Percentiles rank a stretch among this genome's conserved stretches.
phyloP scores from a whole-genome alignment of 2,329 filamentous ascomycete species.

The Neofusicoccum parvum region DNA sequence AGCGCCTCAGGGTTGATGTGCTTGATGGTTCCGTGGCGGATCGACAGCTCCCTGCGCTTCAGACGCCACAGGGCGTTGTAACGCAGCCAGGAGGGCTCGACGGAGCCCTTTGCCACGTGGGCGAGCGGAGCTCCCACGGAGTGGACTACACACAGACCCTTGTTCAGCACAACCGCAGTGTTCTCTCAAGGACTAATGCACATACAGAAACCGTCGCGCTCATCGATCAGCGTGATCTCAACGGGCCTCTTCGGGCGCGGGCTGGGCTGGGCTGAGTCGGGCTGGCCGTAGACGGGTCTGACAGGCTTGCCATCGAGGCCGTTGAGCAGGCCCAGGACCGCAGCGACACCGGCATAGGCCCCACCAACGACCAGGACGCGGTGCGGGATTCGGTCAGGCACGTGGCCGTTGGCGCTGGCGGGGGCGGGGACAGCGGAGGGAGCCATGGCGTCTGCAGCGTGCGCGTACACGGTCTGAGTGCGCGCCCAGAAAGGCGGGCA shows the following conservation, averaged over 20 bases:
- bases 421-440: not conserved
- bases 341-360: constrained; percentile 71
- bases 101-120: constrained; percentile 59
- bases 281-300: constrained; percentile 37
- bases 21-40: constrained; percentile 67
- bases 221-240: constrained; percentile 74
- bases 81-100: constrained; percentile 58
- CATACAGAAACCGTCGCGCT: constrained; percentile 82
- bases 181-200: not conserved
- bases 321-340: constrained; percentile 68
- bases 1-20: constrained; percentile 60
- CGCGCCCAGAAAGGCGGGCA: not conserved
- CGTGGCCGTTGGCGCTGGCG: constrained; percentile 1
- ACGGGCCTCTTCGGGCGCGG: constrained; percentile 54
- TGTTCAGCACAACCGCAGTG: not conserved
- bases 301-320: constrained; percentile 59
- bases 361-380: constrained; percentile 68
- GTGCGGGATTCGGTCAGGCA: not conserved
- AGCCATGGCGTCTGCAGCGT: not conserved
- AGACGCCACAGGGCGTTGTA: constrained; percentile 69
- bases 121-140: constrained; percentile 75
- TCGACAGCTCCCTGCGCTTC: constrained; percentile 62
- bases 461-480: not conserved
- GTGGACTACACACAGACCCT: constrained; percentile 59
- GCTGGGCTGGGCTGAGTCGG: constrained; percentile 39